phyloP scores from a whole-genome alignment of 208 protist genomes.

The Endotrypanum monterogeii region DNA sequence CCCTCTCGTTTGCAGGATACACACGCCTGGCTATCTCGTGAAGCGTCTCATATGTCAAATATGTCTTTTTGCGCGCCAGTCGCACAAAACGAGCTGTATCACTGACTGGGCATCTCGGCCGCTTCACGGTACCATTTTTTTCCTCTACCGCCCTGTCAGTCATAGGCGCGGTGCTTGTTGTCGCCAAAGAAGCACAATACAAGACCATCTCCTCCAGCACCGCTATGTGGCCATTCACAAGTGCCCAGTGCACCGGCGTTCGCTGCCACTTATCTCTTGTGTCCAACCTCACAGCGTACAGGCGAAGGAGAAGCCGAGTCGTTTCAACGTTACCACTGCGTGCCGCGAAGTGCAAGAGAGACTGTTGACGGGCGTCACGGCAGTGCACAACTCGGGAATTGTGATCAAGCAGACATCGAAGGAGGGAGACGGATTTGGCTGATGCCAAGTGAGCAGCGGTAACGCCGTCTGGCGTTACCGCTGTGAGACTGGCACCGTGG shows the following conservation, averaged over 20 bases:
- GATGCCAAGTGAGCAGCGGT: slow-evolving; percentile 54
- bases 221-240: slow-evolving; percentile 40
- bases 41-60: slow-evolving; percentile 54
- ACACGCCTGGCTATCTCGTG: slow-evolving; percentile 32
- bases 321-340: slow-evolving; percentile 32
- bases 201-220: slow-evolving; percentile 39
- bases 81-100: slow-evolving; percentile 32
- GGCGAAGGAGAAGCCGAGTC: slow-evolving; percentile 34
- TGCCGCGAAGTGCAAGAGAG: slow-evolving; percentile 64
- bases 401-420: slow-evolving; percentile 23
- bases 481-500: slow-evolving; percentile 38
- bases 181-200: background rate
- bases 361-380: slow-evolving; percentile 58
- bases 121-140: background rate
- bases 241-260: slow-evolving; percentile 63
- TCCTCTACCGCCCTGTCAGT: background rate
- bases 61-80: slow-evolving; percentile 45
- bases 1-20: slow-evolving; percentile 9
- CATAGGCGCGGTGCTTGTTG: background rate
- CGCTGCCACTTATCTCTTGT: slow-evolving; percentile 74
- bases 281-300: slow-evolving; percentile 26
- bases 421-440: slow-evolving; percentile 15
- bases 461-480: slow-evolving; percentile 53
- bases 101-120: background rate
- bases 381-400: slow-evolving; percentile 17